Conservation (phyloP, 2,329 filamentous ascomycete species). For the Sordariomycetes sp. region DNA sequence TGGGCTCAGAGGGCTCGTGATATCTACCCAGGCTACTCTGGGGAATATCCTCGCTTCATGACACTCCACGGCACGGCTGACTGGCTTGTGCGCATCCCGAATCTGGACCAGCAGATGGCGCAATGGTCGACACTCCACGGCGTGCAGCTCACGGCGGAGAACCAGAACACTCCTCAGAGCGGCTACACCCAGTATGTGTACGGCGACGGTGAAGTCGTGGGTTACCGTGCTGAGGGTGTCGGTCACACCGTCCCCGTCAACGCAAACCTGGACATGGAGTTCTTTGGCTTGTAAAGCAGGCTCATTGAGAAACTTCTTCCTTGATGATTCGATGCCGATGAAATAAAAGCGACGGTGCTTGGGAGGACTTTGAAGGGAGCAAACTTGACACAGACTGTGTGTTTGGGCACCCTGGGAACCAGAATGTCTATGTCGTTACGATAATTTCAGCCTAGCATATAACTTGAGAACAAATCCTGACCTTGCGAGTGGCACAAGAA, state of each 20-base stretch:
- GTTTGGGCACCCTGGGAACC: no score
- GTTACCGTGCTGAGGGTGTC: conserved; percentile 5
- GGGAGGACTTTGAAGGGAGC: no score
- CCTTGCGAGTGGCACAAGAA: no score
- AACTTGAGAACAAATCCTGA: no score
- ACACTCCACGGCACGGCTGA: conserved; percentile 48
- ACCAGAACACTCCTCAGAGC: conserved; percentile 3
- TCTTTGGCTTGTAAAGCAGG: conserved; percentile 4
- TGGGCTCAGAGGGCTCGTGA: conserved; percentile 37
- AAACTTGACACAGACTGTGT: no score
- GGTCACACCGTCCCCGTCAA: conserved; percentile 6
- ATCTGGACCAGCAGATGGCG: conserved; percentile 6
- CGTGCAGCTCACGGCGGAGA: conserved; percentile 1
- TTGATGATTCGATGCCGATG: no score
- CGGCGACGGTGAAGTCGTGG: conserved; percentile 6
- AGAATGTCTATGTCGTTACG: no score
- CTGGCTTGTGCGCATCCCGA: conserved; percentile 7
- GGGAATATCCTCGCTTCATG: conserved; percentile 42
- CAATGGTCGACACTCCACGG: conserved; percentile 7
- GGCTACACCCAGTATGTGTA: conserved; percentile 7
- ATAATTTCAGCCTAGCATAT: no score
- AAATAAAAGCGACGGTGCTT: no score
- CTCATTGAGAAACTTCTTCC: not conserved
- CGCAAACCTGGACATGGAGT: conserved; percentile 5
- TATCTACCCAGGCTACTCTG: conserved; percentile 40